Conservation (phyloP, 148 eudicot species). For the Rhododendron mucronatum region DNA sequence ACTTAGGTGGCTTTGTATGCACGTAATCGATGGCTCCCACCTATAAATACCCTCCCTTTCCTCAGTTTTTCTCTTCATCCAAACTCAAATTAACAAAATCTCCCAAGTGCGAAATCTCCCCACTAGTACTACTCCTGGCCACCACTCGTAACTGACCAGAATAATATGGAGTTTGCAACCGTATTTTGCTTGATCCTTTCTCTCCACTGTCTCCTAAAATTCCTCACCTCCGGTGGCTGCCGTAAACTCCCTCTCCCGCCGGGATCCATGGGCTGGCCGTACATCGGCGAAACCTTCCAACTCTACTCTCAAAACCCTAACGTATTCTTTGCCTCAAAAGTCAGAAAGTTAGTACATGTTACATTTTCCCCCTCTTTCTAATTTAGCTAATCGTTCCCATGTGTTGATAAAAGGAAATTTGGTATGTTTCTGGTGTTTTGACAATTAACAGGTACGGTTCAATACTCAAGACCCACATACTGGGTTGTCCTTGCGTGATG, state of each 20-base stretch:
- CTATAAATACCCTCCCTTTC: too few relatives aligned
- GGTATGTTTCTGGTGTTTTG: neutral
- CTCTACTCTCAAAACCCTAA: conserved; percentile 89
- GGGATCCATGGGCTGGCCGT: conserved; percentile 87
- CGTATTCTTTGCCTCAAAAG: conserved; percentile 75
- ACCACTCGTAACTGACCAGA: too few relatives aligned
- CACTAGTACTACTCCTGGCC: too few relatives aligned
- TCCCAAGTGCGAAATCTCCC: too few relatives aligned
- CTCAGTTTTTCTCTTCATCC: too few relatives aligned
- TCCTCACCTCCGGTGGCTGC: conserved; percentile 9
- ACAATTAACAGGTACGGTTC: conserved; percentile 60
- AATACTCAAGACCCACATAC: conserved; percentile 73
- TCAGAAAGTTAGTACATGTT: conserved; percentile 52
- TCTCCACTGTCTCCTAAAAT: conserved; percentile 9
- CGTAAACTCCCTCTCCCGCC: conserved; percentile 68
- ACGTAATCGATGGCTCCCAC: too few relatives aligned
- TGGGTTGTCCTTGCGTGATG: conserved; percentile 92
- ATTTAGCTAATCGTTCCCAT: neutral
- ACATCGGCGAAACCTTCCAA: conserved; percentile 84
- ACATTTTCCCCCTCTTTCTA: conserved; percentile 16
- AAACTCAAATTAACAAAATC: too few relatives aligned
- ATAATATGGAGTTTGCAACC: too few relatives aligned
- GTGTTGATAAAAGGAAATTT: neutral
- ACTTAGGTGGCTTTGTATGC: too few relatives aligned
- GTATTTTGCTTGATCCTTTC: neutral